These are phyloP conservation scores for Backusella tuberculispora DNA, from an alignment of 192 early-diverging fungal species.

Conservation along the genomic window DNA sequence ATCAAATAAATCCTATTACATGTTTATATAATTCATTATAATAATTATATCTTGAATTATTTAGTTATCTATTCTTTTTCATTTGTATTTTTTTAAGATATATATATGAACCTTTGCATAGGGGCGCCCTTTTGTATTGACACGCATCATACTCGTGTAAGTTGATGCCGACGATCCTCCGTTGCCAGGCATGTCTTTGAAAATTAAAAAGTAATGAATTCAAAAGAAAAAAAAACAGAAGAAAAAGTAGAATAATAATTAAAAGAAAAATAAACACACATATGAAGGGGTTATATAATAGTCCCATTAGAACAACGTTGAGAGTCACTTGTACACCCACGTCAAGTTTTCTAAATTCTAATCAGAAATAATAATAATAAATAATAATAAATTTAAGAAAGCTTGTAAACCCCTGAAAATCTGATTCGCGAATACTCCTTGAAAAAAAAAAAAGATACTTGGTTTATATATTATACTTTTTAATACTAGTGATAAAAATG, in stretches of 20 bases:
- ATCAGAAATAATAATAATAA: neutral
- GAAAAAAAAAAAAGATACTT: neutral
- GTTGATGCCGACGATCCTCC: constrained; percentile 21
- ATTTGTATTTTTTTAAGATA: neutral
- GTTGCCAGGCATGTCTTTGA: neutral
- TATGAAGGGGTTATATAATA: constrained; percentile 9
- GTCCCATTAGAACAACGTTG: constrained; percentile 6
- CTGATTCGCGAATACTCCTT: neutral
- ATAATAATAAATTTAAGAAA: constrained; percentile 9
- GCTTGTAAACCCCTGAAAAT: constrained; percentile 5
- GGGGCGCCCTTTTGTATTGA: constrained; percentile 55
- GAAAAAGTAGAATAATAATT: neutral
- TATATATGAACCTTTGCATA: constrained; percentile 53
- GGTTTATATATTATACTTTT: neutral
- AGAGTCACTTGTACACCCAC: constrained; percentile 18
- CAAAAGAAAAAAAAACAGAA: neutral
- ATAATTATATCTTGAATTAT: neutral
- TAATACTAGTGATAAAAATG: neutral
- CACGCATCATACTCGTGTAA: constrained; percentile 51
- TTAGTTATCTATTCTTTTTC: neutral
- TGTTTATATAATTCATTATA: neutral
- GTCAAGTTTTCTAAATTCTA: constrained; percentile 3
- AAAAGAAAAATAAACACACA: neutral
- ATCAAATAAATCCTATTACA: constrained; percentile 54
- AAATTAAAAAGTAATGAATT: neutral